A percentile compares a stretch with the other conserved stretches of the same genome.
phyloP scores from a whole-genome alignment of 2,329 filamentous ascomycete species.

The Calycina herbarum region DNA sequence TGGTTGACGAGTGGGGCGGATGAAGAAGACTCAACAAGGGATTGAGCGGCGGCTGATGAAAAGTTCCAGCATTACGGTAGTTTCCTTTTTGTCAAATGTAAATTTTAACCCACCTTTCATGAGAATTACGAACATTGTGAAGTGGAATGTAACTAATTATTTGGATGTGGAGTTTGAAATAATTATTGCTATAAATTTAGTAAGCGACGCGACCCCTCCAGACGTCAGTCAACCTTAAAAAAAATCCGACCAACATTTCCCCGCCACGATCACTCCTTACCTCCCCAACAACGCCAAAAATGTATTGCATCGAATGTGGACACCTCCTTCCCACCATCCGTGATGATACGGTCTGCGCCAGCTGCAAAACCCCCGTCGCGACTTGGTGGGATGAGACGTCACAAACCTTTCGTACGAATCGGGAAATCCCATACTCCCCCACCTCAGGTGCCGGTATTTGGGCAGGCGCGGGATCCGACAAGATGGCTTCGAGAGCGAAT shows the following conservation, averaged over 20 bases:
- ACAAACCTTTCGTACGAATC: slow-evolving; percentile 34
- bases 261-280: background rate
- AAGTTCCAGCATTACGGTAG: background rate
- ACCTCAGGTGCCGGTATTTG: slow-evolving; percentile 8
- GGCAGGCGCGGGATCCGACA: slow-evolving; percentile 14
- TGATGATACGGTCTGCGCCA: slow-evolving; percentile 32
- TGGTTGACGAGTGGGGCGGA: background rate
- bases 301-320: slow-evolving; percentile 36
- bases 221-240: background rate
- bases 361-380: slow-evolving; percentile 35
- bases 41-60: background rate
- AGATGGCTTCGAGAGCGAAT: slow-evolving; percentile 30
- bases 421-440: slow-evolving; percentile 27
- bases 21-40: background rate
- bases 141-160: background rate
- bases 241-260: background rate
- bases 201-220: slow-evolving; percentile 2
- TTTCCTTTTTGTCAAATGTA: background rate
- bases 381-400: slow-evolving; percentile 38
- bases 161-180: background rate
- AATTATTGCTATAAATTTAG: background rate
- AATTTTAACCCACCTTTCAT: background rate
- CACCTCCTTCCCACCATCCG: slow-evolving; percentile 31
- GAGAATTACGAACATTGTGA: background rate
- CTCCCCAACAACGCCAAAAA: slow-evolving; percentile 14